Base-by-base conservation (phyloP, 2,329 filamentous ascomycete genomes). In the Paraphoma sp. region DNA sequence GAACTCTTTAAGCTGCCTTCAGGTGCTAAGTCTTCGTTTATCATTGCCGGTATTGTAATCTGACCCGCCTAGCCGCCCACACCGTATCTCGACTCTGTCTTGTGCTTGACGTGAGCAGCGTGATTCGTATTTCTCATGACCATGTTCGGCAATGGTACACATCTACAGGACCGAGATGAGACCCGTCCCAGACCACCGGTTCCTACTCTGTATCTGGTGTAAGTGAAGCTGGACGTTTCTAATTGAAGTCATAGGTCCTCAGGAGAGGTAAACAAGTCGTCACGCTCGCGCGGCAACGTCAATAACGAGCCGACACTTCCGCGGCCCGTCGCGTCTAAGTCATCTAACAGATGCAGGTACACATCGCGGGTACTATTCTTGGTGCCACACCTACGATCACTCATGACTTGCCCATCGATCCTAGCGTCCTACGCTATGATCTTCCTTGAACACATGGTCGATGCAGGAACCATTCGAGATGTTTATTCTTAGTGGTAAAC, bases 31-130 rank as follows among this genome's bases (percentile, higher is more conserved):
- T 23, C 2, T 36, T 54, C 49, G 46, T 53, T 51, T 56, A 48
- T 33, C 54, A 45, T 50, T 47, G 45, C 51, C 50, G 45, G 53
- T 62, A 53, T 59, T 56, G 59, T 52, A 56, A 65, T 70, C 70
- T 72, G 52, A 72, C 70, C 63, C 63, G 64, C 65, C 54, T 72
- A 73, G 51, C 69, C 70, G 70, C 70, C 66, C 60, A 57, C 55
- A 40, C 60, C 59, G 59, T 62, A 63, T 61, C 51, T 45, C 41
- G 48, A 31, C 47, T 43, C 36, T 4, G 18, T 30, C 28, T 46
- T 17, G 28, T 31, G n/a, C 17, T 31, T 46, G 28, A 31, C 23
- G 6, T 33, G 23, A 30, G 45, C 23, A 44, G 61, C 57, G 57
- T 57, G 51, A 59, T 64, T 40, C 60, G 61, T 53, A 53, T 45